These are phyloP conservation scores for Miscanthus lutarioriparius DNA, from an alignment of 176 grass and related monocot genomes.

Conservation along the genomic window DNA sequence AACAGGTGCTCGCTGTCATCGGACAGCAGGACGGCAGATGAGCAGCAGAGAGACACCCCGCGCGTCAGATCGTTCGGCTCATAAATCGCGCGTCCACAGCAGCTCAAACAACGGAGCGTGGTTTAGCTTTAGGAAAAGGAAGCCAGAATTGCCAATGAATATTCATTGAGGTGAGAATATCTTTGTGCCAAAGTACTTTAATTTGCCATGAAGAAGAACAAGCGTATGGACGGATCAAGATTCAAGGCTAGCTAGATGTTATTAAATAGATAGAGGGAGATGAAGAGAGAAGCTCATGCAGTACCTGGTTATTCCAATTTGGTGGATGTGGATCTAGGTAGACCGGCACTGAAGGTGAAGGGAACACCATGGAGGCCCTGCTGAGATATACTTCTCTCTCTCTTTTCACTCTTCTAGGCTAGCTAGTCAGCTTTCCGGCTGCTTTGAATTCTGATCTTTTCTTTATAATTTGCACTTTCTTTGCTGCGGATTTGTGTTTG, in stretches of 20 bases:
- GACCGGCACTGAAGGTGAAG: constrained; percentile 77
- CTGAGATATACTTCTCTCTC: constrained; percentile 42
- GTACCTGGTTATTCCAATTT: constrained; percentile 92
- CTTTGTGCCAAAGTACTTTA: constrained; percentile 36
- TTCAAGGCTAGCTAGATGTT: background rate
- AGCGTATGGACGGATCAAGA: constrained; percentile 32
- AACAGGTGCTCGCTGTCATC: too few species aligned
- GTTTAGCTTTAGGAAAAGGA: background rate
- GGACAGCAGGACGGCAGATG: too few species aligned
- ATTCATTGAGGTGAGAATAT: constrained; percentile 62
- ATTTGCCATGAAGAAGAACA: constrained; percentile 37
- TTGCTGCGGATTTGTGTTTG: constrained; percentile 53
- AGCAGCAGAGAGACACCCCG: too few species aligned
- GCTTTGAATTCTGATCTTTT: constrained; percentile 61
- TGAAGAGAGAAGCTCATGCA: constrained; percentile 38
- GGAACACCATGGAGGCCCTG: constrained; percentile 78
- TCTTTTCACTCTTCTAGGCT: constrained; percentile 34
- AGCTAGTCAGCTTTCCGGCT: constrained; percentile 45
- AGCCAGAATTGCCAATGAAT: constrained; percentile 60
- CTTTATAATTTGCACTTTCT: constrained; percentile 55
- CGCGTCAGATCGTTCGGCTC: too few species aligned
- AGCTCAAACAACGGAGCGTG: too few species aligned
- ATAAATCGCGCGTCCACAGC: too few species aligned
- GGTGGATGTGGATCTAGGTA: constrained; percentile 95
- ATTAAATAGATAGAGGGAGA: background rate